These are phyloP conservation scores for Thuidium tamariscinum DNA, from an alignment of 225 moss, liverwort and hornwort species.

Conservation along the genomic window DNA sequence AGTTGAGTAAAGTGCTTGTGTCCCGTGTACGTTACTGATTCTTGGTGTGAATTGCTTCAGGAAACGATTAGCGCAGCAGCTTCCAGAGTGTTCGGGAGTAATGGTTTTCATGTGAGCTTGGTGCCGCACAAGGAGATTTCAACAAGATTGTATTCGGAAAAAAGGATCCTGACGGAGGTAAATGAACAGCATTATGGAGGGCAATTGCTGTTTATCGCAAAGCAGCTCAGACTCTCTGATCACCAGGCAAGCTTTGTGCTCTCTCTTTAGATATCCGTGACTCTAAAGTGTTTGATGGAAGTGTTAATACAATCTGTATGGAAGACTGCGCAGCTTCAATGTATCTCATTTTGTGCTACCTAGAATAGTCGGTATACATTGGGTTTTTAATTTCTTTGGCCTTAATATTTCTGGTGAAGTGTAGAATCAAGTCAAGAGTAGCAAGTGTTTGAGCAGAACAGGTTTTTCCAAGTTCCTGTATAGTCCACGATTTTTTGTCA, in stretches of 20 bases:
- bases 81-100: slow-evolving; percentile 26
- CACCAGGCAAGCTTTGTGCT: slow-evolving; percentile 43
- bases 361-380: background rate
- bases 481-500: background rate
- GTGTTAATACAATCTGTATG: background rate
- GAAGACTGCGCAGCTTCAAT: background rate
- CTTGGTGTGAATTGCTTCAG: slow-evolving; percentile 10
- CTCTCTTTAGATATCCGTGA: background rate
- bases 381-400: background rate
- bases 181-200: background rate
- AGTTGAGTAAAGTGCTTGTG: background rate
- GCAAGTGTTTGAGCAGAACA: background rate
- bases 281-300: background rate
- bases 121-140: slow-evolving; percentile 18
- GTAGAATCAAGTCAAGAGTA: background rate
- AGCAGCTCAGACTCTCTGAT: slow-evolving; percentile 74
- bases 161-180: background rate
- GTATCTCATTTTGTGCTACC: background rate
- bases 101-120: slow-evolving; percentile 44
- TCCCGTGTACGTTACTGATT: background rate
- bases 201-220: slow-evolving; percentile 47
- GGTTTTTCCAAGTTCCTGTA: background rate
- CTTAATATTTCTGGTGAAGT: background rate
- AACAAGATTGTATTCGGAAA: background rate
- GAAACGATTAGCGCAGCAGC: slow-evolving; percentile 14